Evolutionary conservation across 176 grass and related monocot species (phyloP).

Genomic region (Hordeum marinum): DNA sequence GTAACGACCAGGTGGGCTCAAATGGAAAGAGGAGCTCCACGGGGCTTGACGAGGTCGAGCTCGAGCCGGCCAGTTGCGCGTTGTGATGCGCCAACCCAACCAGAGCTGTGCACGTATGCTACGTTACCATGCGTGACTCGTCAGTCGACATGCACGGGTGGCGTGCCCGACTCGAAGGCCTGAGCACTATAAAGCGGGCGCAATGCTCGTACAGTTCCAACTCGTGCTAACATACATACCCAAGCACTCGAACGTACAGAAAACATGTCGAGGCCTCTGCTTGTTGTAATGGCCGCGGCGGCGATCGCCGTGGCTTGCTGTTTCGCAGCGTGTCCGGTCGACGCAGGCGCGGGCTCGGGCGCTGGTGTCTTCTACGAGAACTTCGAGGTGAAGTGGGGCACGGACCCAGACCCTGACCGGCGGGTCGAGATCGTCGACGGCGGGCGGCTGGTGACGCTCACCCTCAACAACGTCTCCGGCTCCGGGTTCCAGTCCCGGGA

Average conservation of each 20-base stretch:
- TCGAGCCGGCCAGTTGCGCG: neutral
- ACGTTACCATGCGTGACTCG: neutral
- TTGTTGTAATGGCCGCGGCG: neutral
- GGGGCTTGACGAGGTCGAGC: neutral
- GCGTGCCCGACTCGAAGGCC: neutral
- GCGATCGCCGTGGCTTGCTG: neutral
- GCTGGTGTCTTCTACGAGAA: neutral
- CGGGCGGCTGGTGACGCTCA: slow-evolving; percentile 18
- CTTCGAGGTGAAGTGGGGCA: slow-evolving; percentile 27
- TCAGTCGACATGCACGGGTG: neutral
- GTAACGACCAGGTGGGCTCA: neutral
- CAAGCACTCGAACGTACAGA: no score
- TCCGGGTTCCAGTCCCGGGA: slow-evolving; percentile 43
- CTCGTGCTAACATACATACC: neutral
- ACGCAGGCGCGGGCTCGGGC: neutral
- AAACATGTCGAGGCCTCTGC: neutral
- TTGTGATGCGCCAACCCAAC: neutral
- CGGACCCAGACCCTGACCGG: neutral
- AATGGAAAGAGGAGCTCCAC: neutral
- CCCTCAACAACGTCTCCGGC: slow-evolving; percentile 30
- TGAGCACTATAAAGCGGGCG: neutral
- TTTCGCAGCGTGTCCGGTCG: neutral
- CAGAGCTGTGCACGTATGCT: neutral
- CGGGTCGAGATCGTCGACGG: slow-evolving; percentile 18
- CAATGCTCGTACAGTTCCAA: neutral